Evolutionary conservation across 2,329 filamentous ascomycete species (phyloP).

Genomic region (Fusarium pilosicola): DNA sequence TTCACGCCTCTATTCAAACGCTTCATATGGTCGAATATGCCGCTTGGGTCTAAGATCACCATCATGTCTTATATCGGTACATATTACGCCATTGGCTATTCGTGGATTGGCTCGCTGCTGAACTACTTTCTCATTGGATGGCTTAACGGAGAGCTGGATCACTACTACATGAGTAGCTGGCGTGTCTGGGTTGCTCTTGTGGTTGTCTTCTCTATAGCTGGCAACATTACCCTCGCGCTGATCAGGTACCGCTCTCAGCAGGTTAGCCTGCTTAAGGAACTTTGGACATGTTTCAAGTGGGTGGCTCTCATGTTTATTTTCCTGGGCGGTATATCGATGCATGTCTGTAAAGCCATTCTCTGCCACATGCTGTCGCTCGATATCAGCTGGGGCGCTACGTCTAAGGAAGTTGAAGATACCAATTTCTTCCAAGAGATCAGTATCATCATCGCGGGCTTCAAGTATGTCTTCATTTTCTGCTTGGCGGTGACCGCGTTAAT

Average conservation of each 20-base stretch:
- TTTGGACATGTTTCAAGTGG: constrained; percentile 37
- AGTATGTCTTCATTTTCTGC: background rate
- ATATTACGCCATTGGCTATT: constrained; percentile 71
- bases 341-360: constrained; percentile 36
- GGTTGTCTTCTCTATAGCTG: constrained; percentile 32
- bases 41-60: constrained; percentile 37
- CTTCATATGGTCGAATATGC: background rate
- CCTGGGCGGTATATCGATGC: constrained; percentile 41
- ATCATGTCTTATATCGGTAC: background rate
- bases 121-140: constrained; percentile 78
- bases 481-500: background rate
- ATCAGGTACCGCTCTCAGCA: constrained; percentile 1
- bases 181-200: constrained; percentile 64
- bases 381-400: constrained; percentile 31
- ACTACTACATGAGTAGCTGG: constrained; percentile 74
- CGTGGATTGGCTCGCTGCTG: constrained; percentile 65
- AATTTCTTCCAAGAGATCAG: background rate
- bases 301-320: constrained; percentile 36
- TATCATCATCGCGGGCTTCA: background rate
- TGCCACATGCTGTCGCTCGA: constrained; percentile 38
- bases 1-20: background rate
- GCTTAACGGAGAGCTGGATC: constrained; percentile 72
- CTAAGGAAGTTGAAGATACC: background rate
- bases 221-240: constrained; percentile 30
- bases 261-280: constrained; percentile 15